Evolutionary conservation across 2,329 filamentous ascomycete genomes (phyloP).

Genomic region (Monosporascus sp.): DNA sequence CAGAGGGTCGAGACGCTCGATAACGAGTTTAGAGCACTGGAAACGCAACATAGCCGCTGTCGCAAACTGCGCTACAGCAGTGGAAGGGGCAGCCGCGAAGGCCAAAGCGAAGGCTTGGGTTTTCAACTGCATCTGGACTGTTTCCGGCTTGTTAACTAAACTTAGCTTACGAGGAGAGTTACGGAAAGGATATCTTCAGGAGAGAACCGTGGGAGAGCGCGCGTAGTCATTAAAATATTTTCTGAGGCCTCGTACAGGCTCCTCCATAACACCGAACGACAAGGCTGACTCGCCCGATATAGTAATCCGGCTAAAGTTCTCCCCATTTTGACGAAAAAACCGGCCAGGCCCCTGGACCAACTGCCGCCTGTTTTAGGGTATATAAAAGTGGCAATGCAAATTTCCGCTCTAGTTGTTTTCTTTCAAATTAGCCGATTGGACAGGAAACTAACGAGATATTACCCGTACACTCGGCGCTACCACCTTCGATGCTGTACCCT

Average conservation of each 20-base stretch:
- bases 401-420: too few species aligned
- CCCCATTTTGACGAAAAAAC: not conserved
- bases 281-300: not conserved
- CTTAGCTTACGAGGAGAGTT: not conserved
- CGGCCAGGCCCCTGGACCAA: not conserved
- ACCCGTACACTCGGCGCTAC: too few species aligned
- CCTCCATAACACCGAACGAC: not conserved
- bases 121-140: slow-evolving; percentile 14
- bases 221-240: not conserved
- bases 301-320: not conserved
- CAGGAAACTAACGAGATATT: too few species aligned
- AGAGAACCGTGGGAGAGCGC: not conserved
- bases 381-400: not conserved
- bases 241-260: not conserved
- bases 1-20: slow-evolving; percentile 22
- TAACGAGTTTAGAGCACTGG: slow-evolving; percentile 19
- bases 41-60: slow-evolving; percentile 18
- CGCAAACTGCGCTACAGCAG: slow-evolving; percentile 14
- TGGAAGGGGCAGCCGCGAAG: slow-evolving; percentile 12
- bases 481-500: too few species aligned
- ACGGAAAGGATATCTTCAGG: not conserved
- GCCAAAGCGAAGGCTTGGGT: slow-evolving; percentile 7
- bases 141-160: not conserved
- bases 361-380: not conserved
- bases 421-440: too few species aligned